Evolutionary conservation across 176 grass and related monocot genomes (phyloP), one percentile per base, ranked within the genome.

Genomic region (Echinochloa phyllopogon): DNA sequence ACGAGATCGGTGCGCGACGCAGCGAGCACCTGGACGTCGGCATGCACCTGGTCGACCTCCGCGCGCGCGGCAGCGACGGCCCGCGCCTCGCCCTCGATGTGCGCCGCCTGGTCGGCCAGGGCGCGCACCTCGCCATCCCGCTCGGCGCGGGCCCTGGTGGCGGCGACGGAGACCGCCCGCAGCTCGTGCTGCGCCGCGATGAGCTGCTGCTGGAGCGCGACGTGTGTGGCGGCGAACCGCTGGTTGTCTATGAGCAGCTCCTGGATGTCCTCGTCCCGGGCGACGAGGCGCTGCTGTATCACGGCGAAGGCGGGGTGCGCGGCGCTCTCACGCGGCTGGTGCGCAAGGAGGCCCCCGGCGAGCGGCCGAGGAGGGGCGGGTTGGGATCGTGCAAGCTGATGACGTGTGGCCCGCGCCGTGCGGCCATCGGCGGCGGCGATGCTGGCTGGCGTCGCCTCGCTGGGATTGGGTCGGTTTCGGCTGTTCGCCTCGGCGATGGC

Each of bases 161-260:
- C 89, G 6, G 91, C 88, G 25, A 86, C 48, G 8, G 88, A 87
- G 40, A 92, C 82, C 11, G 89, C 62, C 13, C 87, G 93, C 51
- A 94, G 86, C 77, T 99, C 91, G 72, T 96, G 93, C 78, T 96
- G 93, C 38, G 91, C 87, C 5, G 75, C 60, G 51, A 83, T 83
- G 72, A 96, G 85, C 86, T 99, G 93, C 81, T 94, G 91, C 63
- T 88, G 90, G 77, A 99, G 91, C 17, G 93, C 93, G 29, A 96
- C 96, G 86, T 99, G 96, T 38, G 92, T 93, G 69, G 91, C 91
- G 45, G 91, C 96, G 63, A 99, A 92, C 49, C 92, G 89, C 96
- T 96, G 91, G 86, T 99, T 96, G 86, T 99, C 93, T 72, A 88
- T 43, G 74, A 99, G 93, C 56, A 99, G 88, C 0, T 79, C 83